Base-by-base conservation (phyloP, 2,329 filamentous ascomycete genomes). In the Chaetomium sp. region DNA sequence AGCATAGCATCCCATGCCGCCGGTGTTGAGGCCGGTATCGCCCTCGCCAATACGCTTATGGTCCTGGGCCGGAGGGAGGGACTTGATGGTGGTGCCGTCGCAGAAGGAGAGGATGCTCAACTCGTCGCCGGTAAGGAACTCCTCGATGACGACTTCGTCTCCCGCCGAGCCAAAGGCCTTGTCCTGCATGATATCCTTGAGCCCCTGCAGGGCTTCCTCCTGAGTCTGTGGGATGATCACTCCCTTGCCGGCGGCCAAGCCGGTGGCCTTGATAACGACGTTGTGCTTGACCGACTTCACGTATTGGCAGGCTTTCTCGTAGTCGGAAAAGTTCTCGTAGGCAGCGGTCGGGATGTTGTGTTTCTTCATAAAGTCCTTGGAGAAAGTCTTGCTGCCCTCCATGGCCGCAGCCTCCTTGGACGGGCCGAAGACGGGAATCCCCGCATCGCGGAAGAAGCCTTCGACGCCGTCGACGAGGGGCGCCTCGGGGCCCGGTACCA, bases 1-100 rank as follows among this genome's bases (percentile, higher is more conserved):
- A 19, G 93, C 93, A 77, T 98, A 98, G 75, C 93, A 97, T 59
- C 95, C 95, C 95, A 98, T 98, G 49, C 95, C 95, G 65, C 94
- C 95, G 2, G 95, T 98, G 79, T 98, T 98, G 45, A 93, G 91
- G 1, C 95, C 95, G 57, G 86, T 84, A 75, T 98, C 94, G 62
- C 91, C 92, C 73, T 99, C 95, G 60, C 90, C 91, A 69, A 96
- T 93, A 67, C 93, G 87, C 84, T 99, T 98, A 82, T 99, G 95
- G 76, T 98, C 95, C 77, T 99, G 95, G 1, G 94, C 94, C 0
- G 95, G 90, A 5, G 94, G 94, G 10, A 98, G 82, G 9, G 90
- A 92, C 74, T 87, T 85, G 75, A 96, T 90, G 1, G 89, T 90
- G 75, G 90, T 90, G 59, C 95, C 95, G 75, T 99, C 95, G 73